These are phyloP conservation scores for Phytophthora ramorum DNA, from an alignment of 352 stramenopile genomes.

Conservation along the genomic window DNA sequence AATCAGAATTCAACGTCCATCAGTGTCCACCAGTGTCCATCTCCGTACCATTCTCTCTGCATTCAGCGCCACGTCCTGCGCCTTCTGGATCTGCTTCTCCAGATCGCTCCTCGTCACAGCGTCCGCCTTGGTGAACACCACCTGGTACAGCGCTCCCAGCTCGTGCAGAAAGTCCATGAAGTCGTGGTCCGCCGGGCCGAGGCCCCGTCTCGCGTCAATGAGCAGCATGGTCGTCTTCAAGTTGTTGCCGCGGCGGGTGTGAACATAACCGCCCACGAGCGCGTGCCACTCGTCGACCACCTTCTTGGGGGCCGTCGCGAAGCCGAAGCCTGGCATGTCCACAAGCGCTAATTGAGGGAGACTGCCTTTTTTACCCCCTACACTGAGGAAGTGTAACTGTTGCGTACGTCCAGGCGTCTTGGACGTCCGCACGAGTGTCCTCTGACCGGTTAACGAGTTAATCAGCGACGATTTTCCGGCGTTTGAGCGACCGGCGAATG, in stretches of 20 bases:
- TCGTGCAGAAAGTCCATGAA: constrained; percentile 91
- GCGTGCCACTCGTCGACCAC: constrained; percentile 80
- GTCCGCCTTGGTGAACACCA: constrained; percentile 93
- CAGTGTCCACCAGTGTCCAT: constrained; percentile 3
- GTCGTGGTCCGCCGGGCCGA: constrained; percentile 80
- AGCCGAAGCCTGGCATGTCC: constrained; percentile 90
- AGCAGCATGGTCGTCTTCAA: constrained; percentile 81
- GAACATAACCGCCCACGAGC: constrained; percentile 84
- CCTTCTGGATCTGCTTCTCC: constrained; percentile 58
- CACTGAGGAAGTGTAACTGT: constrained; percentile 81
- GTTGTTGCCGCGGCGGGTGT: constrained; percentile 68
- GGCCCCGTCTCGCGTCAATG: constrained; percentile 80
- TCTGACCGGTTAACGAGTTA: constrained; percentile 81
- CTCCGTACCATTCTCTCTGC: constrained; percentile 61
- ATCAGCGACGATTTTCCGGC: constrained; percentile 91
- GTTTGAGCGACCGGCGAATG: constrained; percentile 89
- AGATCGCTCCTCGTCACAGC: constrained; percentile 53
- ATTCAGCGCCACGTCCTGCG: constrained; percentile 49
- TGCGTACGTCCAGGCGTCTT: constrained; percentile 91
- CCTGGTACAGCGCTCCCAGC: constrained; percentile 84
- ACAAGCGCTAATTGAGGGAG: constrained; percentile 75
- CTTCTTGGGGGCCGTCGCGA: constrained; percentile 77
- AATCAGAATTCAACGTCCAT: not conserved
- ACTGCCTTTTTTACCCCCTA: constrained; percentile 77
- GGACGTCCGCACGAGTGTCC: constrained; percentile 73